Evolutionary conservation across 805 yeast genomes (phyloP).

Genomic region (Sugiyamaella smithiae): DNA sequence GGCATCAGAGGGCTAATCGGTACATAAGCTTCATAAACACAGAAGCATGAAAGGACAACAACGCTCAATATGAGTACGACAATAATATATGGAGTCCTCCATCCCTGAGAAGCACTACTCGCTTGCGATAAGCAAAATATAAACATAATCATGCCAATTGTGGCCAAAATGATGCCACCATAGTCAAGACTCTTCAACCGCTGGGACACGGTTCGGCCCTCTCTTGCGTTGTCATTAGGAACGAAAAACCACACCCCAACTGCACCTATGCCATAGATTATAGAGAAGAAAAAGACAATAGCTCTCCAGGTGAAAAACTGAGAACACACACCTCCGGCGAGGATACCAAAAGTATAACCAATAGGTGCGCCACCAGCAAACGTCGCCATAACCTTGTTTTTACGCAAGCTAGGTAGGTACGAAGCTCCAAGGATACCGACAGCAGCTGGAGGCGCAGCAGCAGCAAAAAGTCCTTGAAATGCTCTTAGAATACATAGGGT

Average conservation of each 20-base stretch:
- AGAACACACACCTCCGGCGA: conserved; percentile 45
- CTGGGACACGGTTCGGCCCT: conserved; percentile 28
- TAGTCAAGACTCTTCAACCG: conserved; percentile 38
- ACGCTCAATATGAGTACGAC: conserved; percentile 43
- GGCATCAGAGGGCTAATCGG: conserved; percentile 50
- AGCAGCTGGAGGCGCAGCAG: conserved; percentile 47
- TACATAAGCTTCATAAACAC: conserved; percentile 40
- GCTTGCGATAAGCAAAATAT: conserved; percentile 47
- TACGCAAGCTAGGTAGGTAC: conserved; percentile 40
- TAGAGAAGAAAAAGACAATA: conserved; percentile 41
- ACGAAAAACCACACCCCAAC: conserved; percentile 31
- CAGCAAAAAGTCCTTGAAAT: conserved; percentile 43
- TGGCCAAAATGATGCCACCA: conserved; percentile 43
- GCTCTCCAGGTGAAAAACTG: conserved; percentile 43
- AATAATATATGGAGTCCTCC: conserved; percentile 48
- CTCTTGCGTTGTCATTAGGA: conserved; percentile 37
- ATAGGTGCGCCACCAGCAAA: conserved; percentile 49
- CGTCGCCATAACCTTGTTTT: conserved; percentile 43
- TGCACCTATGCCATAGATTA: conserved; percentile 35
- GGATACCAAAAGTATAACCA: conserved; percentile 44
- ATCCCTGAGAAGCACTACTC: conserved; percentile 41
- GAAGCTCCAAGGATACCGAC: conserved; percentile 46
- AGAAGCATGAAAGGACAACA: conserved; percentile 34
- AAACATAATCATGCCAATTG: conserved; percentile 41
- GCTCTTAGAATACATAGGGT: conserved; percentile 43